Base-by-base conservation (phyloP, 441 rosid species). In the Cnidoscolus chayamansa region DNA sequence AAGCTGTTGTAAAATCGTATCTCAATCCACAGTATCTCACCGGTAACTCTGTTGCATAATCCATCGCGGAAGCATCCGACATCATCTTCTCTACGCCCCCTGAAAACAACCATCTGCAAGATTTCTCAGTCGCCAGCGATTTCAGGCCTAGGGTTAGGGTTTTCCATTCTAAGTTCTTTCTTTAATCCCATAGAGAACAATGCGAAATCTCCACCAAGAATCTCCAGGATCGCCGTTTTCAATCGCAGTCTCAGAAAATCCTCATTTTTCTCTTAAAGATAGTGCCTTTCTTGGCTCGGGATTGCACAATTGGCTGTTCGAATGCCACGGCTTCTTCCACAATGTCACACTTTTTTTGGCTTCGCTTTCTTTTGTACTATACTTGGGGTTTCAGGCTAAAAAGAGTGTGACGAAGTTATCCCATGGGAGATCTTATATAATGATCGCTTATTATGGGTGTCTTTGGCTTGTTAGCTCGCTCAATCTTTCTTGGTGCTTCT, bases 401-500 rank as follows among this genome's bases (percentile, higher is more conserved):
- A 92, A 75, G 81, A 87, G 95, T 81, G 63, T 86, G 25, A 76
- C 82, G 20, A 92, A 85, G 86, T 87, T 94, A 43, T 82, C 88
- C 31, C 75, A 88, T 79, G 93, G 95, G 16, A 87, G 97, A 80
- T 94, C 97, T 0, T 72, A 84, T 68, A 86, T 94, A 63, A 92
- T 94, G 91, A 87, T 85, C 13, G 84, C 91, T 13, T 94, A 92
- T 68, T 92, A 90, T 62, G 91, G 83, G 0, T 83, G 86, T 76
- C 91, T 94, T 74, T 90, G 97, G 97, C 84, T 94, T 65, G 88
- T 87, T 78, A 90, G 93, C 86, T 81, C 87, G 94, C 95, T 88
- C 76, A 94, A 92, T 77, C 90, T 94, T 72, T 81, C 80, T 75
- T 94, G 97, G 98, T 92, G 94, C 72, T 86, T 71, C 74, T 70